Evolutionary conservation across 257 asterid genomes (phyloP).

Genomic region (Nicotiana noctiflora): DNA sequence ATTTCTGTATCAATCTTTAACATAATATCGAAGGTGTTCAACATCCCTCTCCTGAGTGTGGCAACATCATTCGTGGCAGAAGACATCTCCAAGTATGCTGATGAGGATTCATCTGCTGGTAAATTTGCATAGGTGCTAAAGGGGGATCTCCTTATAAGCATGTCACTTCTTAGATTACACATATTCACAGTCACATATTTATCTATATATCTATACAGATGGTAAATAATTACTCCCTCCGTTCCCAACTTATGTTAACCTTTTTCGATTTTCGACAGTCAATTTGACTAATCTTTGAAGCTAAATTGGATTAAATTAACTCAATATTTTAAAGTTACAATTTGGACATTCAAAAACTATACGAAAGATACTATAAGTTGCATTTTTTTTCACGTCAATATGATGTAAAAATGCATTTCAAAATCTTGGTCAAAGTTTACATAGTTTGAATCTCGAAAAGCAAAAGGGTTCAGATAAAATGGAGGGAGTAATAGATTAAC

Average conservation of each 20-base stretch:
- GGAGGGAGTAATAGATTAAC: neutral
- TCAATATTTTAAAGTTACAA: no score
- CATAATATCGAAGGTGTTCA: constrained; percentile 40
- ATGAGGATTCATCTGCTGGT: constrained; percentile 22
- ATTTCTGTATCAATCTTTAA: constrained; percentile 38
- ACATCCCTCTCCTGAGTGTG: constrained; percentile 42
- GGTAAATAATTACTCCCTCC: neutral
- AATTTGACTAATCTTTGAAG: no score
- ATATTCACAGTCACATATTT: neutral
- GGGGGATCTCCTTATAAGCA: neutral
- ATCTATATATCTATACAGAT: neutral
- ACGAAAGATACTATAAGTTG: no score
- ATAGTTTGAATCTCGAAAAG: no score
- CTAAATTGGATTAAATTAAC: no score
- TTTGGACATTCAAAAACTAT: no score
- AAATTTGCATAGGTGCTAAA: neutral
- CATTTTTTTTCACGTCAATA: no score
- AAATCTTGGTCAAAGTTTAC: no score
- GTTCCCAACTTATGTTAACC: no score
- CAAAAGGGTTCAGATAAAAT: no score
- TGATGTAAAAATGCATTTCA: no score
- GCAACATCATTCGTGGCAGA: constrained; percentile 47
- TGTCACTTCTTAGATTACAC: neutral
- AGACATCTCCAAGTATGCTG: constrained; percentile 31
- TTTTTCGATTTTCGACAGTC: no score